Percentiles rank a stretch among this genome's conserved stretches.
Evolutionary conservation across 176 grass and related monocot genomes (phyloP).

Genomic region (Dendrocalamus sinicus): DNA sequence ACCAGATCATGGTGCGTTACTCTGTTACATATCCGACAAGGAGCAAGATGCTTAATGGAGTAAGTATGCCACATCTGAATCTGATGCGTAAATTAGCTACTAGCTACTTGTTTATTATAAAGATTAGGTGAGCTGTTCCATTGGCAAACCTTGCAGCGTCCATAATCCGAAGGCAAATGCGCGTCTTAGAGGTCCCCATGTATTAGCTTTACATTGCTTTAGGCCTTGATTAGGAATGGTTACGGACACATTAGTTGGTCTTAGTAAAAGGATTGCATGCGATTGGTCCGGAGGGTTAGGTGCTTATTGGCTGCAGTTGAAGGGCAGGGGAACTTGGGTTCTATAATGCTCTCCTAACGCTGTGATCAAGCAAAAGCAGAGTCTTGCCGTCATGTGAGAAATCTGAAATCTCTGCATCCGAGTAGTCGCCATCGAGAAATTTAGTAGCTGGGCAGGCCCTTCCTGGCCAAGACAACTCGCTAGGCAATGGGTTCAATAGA

Average conservation of each 20-base stretch:
- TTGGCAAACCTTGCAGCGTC: not conserved
- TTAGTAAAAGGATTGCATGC: not conserved
- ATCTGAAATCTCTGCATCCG: constrained; percentile 2
- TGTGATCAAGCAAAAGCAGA: constrained; percentile 12
- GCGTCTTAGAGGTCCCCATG: not conserved
- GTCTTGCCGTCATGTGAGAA: not conserved
- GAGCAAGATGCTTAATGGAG: constrained; percentile 34
- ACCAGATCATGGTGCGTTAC: not conserved
- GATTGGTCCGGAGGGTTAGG: constrained; percentile 20
- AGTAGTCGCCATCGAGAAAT: constrained; percentile 27
- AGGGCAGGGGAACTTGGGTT: not conserved
- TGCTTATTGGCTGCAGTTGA: not conserved
- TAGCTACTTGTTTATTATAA: not conserved
- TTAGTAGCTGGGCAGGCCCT: constrained; percentile 42
- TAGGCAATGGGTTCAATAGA: constrained; percentile 30
- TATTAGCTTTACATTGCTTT: constrained; percentile 9
- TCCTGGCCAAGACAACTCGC: constrained; percentile 39
- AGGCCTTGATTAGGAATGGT: not conserved
- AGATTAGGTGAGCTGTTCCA: constrained; percentile 61
- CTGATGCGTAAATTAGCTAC: constrained; percentile 5
- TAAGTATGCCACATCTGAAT: constrained; percentile 32
- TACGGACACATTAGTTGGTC: not conserved
- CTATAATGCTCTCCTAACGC: not conserved
- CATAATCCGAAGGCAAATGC: constrained; percentile 23
- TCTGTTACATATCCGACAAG: constrained; percentile 36